These are phyloP conservation scores for Leccinellum luteum DNA, from an alignment of 768 basidiomycete species.

Conservation along the genomic window DNA sequence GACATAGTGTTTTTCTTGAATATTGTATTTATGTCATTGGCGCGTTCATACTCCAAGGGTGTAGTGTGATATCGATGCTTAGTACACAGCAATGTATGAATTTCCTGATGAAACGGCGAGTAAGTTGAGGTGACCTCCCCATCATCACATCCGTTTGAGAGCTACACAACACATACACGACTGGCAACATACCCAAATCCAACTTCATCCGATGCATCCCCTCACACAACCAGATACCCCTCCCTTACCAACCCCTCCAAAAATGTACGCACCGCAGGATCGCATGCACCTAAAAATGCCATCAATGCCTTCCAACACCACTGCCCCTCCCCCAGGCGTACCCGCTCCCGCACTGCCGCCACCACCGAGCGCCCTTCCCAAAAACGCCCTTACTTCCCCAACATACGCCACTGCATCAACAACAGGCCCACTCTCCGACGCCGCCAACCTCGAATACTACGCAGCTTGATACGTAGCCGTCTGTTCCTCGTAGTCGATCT, in stretches of 20 bases:
- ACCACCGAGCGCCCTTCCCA: slow-evolving; percentile 41
- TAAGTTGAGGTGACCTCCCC: no score
- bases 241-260: slow-evolving; percentile 32
- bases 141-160: not conserved
- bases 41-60: no score
- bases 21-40: no score
- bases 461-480: slow-evolving; percentile 90
- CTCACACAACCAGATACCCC: slow-evolving; percentile 8
- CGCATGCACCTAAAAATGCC: slow-evolving; percentile 21
- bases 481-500: slow-evolving; percentile 89
- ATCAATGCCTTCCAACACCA: slow-evolving; percentile 16
- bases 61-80: no score
- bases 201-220: no score
- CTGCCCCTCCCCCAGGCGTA: not conserved
- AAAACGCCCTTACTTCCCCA: slow-evolving; percentile 50
- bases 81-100: no score
- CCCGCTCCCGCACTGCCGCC: not conserved
- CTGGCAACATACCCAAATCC: no score
- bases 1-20: not conserved
- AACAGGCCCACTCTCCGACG: slow-evolving; percentile 55
- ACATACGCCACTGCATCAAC: slow-evolving; percentile 68
- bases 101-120: no score
- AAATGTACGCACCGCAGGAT: slow-evolving; percentile 25
- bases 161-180: not conserved
- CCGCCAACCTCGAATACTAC: slow-evolving; percentile 89